A percentile compares a stretch with the other conserved stretches of the same genome.
These are phyloP conservation scores for Puccinia hordei DNA, from an alignment of 1,284 basidiomycete species.

Conservation along the genomic window DNA sequence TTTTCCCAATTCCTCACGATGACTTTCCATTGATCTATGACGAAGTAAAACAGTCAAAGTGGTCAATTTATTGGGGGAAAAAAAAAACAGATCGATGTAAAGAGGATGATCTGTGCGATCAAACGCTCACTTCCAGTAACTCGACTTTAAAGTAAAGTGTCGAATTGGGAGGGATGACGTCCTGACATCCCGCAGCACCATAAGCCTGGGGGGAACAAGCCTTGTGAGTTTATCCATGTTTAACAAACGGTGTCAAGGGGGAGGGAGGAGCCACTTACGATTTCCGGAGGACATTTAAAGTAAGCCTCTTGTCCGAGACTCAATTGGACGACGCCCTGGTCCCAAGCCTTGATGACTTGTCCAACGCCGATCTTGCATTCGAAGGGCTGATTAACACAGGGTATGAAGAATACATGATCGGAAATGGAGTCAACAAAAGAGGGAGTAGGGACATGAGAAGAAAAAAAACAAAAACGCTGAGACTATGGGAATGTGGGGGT, in stretches of 20 bases:
- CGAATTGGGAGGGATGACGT: constrained; percentile 75
- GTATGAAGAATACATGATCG: neutral
- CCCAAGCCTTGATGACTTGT: constrained; percentile 58
- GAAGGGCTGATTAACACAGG: constrained; percentile 26
- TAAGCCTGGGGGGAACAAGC: constrained; percentile 71
- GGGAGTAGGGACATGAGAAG: neutral
- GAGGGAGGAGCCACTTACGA: constrained; percentile 47
- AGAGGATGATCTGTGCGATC: too few species aligned
- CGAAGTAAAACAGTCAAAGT: too few species aligned
- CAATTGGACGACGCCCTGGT: constrained; percentile 69
- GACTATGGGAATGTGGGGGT: neutral
- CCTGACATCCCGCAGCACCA: constrained; percentile 72
- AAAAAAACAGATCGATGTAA: too few species aligned
- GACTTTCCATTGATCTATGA: too few species aligned
- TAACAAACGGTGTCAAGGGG: neutral
- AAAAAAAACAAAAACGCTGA: too few species aligned
- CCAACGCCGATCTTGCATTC: constrained; percentile 41
- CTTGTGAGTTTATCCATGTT: neutral
- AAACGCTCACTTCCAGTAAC: constrained; percentile 33
- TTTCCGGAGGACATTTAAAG: constrained; percentile 68
- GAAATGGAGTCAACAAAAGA: neutral
- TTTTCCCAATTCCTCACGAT: too few species aligned
- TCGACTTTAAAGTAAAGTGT: constrained; percentile 72
- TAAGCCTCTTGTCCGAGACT: constrained; percentile 76
- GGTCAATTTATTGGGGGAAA: too few species aligned